These are phyloP conservation scores for Acorus calamus DNA, from an alignment of 106 monocot genomes.

Conservation along the genomic window DNA sequence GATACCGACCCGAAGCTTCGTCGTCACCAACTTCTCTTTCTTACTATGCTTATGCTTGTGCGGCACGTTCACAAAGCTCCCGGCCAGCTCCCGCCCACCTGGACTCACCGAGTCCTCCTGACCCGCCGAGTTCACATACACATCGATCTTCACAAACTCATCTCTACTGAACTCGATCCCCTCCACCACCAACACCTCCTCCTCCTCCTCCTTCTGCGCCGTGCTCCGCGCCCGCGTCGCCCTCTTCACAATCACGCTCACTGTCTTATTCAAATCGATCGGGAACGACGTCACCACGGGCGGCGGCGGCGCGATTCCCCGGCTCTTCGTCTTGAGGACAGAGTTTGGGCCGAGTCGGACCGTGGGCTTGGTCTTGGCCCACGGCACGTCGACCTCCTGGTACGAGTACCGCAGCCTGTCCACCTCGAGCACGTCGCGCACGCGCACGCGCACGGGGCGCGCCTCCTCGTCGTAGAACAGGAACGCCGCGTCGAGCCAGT, in stretches of 20 bases:
- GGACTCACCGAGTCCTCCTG: no score
- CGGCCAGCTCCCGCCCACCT: no score
- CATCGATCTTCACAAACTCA: conserved; percentile 19
- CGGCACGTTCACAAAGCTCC: no score
- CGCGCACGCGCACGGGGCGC: conserved; percentile 1
- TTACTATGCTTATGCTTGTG: no score
- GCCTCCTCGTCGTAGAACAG: conserved; percentile 13
- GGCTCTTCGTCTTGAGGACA: no score
- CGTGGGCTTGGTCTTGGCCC: background rate
- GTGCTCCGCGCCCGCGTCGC: background rate
- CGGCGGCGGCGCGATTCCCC: no score
- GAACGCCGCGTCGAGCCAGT: conserved; percentile 7
- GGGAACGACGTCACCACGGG: no score
- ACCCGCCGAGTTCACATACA: conserved; percentile 14
- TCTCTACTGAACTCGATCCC: conserved; percentile 13
- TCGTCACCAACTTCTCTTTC: background rate
- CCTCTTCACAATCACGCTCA: conserved; percentile 6
- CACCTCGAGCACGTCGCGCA: background rate
- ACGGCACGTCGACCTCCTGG: background rate
- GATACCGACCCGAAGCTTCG: conserved; percentile 14
- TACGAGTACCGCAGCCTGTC: background rate
- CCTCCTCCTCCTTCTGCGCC: conserved; percentile 8
- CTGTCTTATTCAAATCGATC: conserved; percentile 4
- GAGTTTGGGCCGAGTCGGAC: no score
- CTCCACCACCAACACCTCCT: conserved; percentile 27